phyloP scores from a whole-genome alignment of 306 rosid species.

The Leucaena leucocephala region DNA sequence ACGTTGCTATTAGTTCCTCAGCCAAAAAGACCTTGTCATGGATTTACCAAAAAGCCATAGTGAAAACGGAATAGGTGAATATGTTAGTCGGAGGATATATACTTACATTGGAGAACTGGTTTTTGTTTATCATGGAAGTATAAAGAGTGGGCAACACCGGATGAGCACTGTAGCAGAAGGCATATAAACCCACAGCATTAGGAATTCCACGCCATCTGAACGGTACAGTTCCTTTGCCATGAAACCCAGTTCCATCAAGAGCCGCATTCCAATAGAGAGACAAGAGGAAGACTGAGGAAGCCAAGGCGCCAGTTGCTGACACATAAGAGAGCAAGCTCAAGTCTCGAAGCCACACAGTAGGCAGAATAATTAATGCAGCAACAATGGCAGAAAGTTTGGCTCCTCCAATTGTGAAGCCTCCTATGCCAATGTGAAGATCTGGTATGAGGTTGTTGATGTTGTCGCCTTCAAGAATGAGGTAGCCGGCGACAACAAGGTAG shows the following conservation, averaged over 20 bases:
- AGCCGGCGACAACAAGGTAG: conserved; percentile 74
- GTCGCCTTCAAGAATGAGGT: conserved; percentile 77
- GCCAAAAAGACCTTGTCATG: not conserved
- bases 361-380: conserved; percentile 64
- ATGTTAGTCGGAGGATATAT: not conserved
- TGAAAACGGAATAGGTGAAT: not conserved
- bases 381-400: conserved; percentile 51
- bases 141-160: conserved; percentile 79
- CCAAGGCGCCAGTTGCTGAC: conserved; percentile 82
- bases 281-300: conserved; percentile 59
- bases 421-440: conserved; percentile 37
- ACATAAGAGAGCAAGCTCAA: conserved; percentile 75
- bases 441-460: conserved; percentile 69
- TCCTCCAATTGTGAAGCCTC: conserved; percentile 55
- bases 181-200: conserved; percentile 66
- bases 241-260: conserved; percentile 78
- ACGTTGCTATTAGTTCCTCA: not conserved
- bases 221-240: conserved; percentile 48
- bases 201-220: conserved; percentile 63
- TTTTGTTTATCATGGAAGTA: conserved; percentile 68
- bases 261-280: conserved; percentile 70
- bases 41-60: not conserved
- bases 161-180: conserved; percentile 85
- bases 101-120: conserved; percentile 74
- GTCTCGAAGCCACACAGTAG: conserved; percentile 73